Conservation (phyloP, 768 basidiomycete genomes). For the Collybiopsis confluens region DNA sequence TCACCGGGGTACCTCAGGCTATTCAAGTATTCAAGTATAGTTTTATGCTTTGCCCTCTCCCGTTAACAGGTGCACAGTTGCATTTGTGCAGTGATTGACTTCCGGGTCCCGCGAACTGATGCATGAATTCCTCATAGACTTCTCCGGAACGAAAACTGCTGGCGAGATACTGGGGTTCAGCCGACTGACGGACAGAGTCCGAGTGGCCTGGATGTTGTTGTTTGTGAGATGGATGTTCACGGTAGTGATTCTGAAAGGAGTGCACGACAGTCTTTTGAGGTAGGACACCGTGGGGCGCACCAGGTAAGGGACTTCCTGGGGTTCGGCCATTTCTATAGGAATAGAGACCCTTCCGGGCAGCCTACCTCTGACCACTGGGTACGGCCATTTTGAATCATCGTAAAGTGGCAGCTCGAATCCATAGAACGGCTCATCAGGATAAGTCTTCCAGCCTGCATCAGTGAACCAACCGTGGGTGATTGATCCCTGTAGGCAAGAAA, state of each 20-base stretch:
- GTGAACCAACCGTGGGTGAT: background rate
- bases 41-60: background rate
- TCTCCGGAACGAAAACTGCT: background rate
- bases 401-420: slow-evolving; percentile 7
- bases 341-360: background rate
- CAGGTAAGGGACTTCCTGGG: slow-evolving; percentile 4
- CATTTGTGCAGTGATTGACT: background rate
- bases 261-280: background rate
- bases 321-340: slow-evolving; percentile 1
- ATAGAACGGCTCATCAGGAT: background rate
- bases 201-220: background rate
- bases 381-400: slow-evolving; percentile 8
- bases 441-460: slow-evolving; percentile 5
- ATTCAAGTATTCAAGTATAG: background rate
- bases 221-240: background rate
- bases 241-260: background rate
- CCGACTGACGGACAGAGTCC: background rate
- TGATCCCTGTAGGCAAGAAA: slow-evolving; percentile 1
- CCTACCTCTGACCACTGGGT: background rate
- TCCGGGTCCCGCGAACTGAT: background rate
- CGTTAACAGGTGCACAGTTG: background rate
- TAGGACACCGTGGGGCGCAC: background rate
- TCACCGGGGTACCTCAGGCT: too few species aligned
- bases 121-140: background rate
- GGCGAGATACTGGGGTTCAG: background rate